Evolutionary conservation across 495 filamentous ascomycete genomes (phyloP), one percentile per base, ranked within the genome.

Genomic region (Cenococcum geophilum): DNA sequence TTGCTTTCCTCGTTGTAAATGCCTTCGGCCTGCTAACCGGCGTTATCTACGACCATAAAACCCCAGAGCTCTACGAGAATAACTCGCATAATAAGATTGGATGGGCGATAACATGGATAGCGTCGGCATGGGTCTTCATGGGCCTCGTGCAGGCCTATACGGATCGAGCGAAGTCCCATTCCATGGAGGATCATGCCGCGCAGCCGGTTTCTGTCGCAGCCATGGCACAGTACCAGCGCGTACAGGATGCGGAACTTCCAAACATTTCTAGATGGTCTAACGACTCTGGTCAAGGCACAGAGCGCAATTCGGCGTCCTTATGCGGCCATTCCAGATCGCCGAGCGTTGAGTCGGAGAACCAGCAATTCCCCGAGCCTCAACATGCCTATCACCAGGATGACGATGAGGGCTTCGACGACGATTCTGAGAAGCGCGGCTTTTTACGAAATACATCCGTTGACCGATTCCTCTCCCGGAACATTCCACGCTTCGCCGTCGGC

Each of bases 221-320:
- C 52, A 84, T 87, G 77, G 83, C 77, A 42, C 79, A 83, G 65
- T 83, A 85, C 65, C 75, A 83, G 55, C 80, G 78, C 60, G 77
- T 76, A 37, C 78, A 80, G 55, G 72, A 75, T 6, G 71, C 71
- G 37, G 73, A 72, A 37, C 59, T 72, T 16, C 69, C 73, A 37
- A 72, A 80, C 58, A 73, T 73, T 12, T 80, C 83, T 68, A 84
- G 89, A 42, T 88, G 82, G 74, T 95, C 90, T 5, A 78, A 86
- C 53, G 93, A 96, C 72, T 96, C 92, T 60, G 91, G 90, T 1
- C 92, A 96, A 63, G 91, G 91, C 16, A 91, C 89, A 0, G 90
- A 93, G 65, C 81, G 81, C 1, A 81, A 81, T 55, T 82, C 87
- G 4, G 83, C 84, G 57, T 87, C 86, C 22, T 78, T 87, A 53